Evolutionary conservation across 2,329 filamentous ascomycete genomes (phyloP).

Genomic region (Biscogniauxia marginata): DNA sequence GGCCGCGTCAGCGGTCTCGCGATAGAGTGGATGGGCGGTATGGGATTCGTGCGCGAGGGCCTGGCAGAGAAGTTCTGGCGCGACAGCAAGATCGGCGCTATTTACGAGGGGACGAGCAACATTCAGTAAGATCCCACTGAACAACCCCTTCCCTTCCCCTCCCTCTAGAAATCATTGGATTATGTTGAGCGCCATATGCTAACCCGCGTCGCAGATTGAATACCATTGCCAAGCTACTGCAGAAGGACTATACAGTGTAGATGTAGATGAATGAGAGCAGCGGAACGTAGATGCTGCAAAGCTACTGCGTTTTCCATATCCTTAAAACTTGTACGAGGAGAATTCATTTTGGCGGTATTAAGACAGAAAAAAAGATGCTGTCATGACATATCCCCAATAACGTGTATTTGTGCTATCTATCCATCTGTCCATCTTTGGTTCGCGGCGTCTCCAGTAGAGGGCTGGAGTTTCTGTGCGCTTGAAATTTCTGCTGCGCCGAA

Average conservation of each 20-base stretch:
- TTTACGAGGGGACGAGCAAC: constrained; percentile 89
- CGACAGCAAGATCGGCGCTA: constrained; percentile 97
- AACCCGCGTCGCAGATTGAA: constrained; percentile 47
- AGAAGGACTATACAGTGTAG: constrained; percentile 58
- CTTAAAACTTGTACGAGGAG: no score
- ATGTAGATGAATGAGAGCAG: background rate
- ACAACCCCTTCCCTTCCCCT: background rate
- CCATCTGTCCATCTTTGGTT: no score
- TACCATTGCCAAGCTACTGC: constrained; percentile 61
- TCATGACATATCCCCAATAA: no score
- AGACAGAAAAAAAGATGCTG: no score
- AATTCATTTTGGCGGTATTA: no score
- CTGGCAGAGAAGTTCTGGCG: constrained; percentile 97
- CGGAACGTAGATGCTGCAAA: background rate
- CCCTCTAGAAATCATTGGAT: background rate
- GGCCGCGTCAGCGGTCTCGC: constrained; percentile 80
- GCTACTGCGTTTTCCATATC: background rate
- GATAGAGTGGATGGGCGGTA: constrained; percentile 99
- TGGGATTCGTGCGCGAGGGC: constrained; percentile 96
- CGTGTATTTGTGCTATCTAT: no score
- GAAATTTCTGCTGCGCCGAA: no score
- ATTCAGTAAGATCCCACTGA: constrained; percentile 53
- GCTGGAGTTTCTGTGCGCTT: no score
- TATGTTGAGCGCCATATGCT: constrained; percentile 12
- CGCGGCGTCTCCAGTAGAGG: no score